phyloP scores from a whole-genome alignment of 2,329 filamentous ascomycete species.

The Botrytis tulipae region DNA sequence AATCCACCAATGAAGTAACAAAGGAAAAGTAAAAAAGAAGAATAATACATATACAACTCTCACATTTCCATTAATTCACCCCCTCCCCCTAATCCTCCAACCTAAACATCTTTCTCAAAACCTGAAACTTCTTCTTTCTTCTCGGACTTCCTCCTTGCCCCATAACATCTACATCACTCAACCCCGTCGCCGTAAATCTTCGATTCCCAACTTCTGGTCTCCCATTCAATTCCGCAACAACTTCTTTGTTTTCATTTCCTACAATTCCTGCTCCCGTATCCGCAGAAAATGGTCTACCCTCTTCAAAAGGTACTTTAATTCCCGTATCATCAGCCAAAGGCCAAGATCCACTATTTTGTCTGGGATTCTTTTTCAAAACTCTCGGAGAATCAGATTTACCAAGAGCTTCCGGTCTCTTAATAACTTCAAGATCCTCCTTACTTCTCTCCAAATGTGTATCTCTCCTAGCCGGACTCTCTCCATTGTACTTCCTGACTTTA shows the following conservation, averaged over 20 bases:
- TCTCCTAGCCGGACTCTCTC: conserved; percentile 58
- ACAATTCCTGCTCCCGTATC: conserved; percentile 20
- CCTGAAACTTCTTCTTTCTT: conserved; percentile 68
- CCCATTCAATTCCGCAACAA: conserved; percentile 19
- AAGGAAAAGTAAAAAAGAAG: background rate
- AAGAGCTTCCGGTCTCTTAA: conserved; percentile 7
- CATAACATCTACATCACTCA: conserved; percentile 28
- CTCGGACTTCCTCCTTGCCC: conserved; percentile 21
- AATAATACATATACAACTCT: background rate
- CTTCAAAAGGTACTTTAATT: conserved; percentile 34
- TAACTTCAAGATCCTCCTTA: conserved; percentile 47
- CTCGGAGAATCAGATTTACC: conserved; percentile 39
- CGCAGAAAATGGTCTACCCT: conserved; percentile 34
- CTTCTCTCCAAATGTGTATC: conserved; percentile 63
- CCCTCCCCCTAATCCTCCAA: conserved; percentile 48
- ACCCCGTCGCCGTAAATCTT: conserved; percentile 33
- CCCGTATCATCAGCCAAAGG: conserved; percentile 42
- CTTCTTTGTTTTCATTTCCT: conserved; percentile 23
- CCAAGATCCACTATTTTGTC: conserved; percentile 47
- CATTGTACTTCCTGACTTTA: conserved; percentile 54
- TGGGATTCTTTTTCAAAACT: conserved; percentile 47
- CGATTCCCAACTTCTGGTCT: conserved; percentile 30
- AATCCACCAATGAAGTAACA: background rate
- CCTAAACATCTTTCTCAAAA: conserved; percentile 64
- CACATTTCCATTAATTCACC: background rate